These are phyloP conservation scores for Aspergillus ellipticus DNA, from an alignment of 495 filamentous ascomycete species.

Conservation along the genomic window DNA sequence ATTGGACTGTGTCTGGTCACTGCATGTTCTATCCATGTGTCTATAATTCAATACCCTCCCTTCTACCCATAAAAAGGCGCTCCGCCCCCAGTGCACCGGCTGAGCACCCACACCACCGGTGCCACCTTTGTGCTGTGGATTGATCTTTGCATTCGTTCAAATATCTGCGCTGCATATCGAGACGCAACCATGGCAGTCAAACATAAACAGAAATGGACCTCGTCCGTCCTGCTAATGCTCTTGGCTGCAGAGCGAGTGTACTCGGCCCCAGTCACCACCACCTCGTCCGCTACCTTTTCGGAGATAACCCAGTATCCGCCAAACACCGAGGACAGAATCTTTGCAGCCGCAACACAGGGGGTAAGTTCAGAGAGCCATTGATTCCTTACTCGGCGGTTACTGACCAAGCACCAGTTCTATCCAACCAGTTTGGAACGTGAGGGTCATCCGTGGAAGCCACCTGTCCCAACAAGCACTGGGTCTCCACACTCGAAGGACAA, in stretches of 20 bases:
- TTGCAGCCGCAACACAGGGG: conserved; percentile 25
- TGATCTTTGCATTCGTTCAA: not conserved
- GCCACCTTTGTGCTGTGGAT: no score
- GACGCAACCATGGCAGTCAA: conserved; percentile 16
- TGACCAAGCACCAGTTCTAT: conserved; percentile 26
- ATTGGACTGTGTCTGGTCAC: no score
- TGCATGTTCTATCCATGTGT: no score
- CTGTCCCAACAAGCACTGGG: conserved; percentile 26
- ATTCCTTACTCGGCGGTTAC: not conserved
- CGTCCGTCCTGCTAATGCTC: conserved; percentile 33
- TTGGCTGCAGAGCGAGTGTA: conserved; percentile 26
- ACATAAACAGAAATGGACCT: conserved; percentile 21
- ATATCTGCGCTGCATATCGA: not conserved
- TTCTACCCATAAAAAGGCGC: no score
- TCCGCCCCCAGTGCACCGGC: no score
- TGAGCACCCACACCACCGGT: no score
- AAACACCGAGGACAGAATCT: conserved; percentile 18
- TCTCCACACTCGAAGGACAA: no score
- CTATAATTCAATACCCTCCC: no score
- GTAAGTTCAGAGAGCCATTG: conserved; percentile 21
- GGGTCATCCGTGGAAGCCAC: conserved; percentile 34
- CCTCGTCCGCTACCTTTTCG: conserved; percentile 18
- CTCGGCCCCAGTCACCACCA: conserved; percentile 26
- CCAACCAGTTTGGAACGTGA: conserved; percentile 38
- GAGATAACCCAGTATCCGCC: conserved; percentile 41